These are phyloP conservation scores for Fusarium sp. DNA, from an alignment of 2,329 filamentous ascomycete species.

Conservation along the genomic window DNA sequence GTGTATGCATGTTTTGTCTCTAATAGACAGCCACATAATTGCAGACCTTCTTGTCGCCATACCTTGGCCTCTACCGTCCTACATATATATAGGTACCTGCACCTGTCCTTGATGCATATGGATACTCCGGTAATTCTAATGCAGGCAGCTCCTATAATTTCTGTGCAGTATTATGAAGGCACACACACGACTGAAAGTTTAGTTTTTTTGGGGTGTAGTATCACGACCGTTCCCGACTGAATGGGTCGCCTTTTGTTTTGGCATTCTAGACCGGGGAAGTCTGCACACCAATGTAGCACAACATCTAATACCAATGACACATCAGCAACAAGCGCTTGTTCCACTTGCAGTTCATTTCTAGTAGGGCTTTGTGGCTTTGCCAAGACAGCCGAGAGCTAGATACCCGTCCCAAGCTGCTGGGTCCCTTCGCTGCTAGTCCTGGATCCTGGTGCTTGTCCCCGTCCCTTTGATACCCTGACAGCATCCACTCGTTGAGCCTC, in stretches of 20 bases:
- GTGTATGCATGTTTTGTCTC: slow-evolving; percentile 30
- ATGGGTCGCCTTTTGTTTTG: slow-evolving; percentile 38
- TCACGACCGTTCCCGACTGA: slow-evolving; percentile 32
- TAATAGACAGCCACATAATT: slow-evolving; percentile 26
- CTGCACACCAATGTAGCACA: slow-evolving; percentile 26
- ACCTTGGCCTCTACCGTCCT: background rate
- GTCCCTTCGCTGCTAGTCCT: slow-evolving; percentile 30
- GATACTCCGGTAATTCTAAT: background rate
- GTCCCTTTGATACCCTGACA: slow-evolving; percentile 22
- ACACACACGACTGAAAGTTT: background rate
- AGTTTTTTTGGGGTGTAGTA: slow-evolving; percentile 13
- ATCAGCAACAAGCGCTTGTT: slow-evolving; percentile 27
- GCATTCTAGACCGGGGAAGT: slow-evolving; percentile 30
- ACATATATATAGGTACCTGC: background rate
- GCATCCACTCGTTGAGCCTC: slow-evolving; percentile 36
- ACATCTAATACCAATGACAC: slow-evolving; percentile 26
- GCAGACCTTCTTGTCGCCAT: slow-evolving; percentile 2
- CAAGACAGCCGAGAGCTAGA: slow-evolving; percentile 45
- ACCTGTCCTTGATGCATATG: background rate
- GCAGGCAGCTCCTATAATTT: background rate
- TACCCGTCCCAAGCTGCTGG: slow-evolving; percentile 50
- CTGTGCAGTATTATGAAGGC: slow-evolving; percentile 6
- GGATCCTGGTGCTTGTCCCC: background rate
- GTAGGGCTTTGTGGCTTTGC: slow-evolving; percentile 42
- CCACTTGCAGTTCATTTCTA: slow-evolving; percentile 26